Base-by-base conservation (phyloP, 2,329 filamentous ascomycete species). In the Colletotrichum caudatum region DNA sequence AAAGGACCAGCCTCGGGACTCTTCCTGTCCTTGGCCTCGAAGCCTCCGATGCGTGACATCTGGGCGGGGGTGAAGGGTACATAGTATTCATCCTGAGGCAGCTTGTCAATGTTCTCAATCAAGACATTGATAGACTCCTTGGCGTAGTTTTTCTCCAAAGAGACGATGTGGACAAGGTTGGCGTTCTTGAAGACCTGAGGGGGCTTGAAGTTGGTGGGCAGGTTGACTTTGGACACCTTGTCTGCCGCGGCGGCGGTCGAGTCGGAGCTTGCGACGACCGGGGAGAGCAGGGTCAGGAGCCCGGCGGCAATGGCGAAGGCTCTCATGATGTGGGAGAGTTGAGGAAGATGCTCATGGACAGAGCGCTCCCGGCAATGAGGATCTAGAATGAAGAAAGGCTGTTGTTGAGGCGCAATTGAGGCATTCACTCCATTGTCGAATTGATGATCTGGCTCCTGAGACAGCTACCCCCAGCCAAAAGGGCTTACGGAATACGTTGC, bases 21-120 rank as follows among this genome's bases (percentile, higher is more conserved):
- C 82, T 97, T 97, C 87, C 95, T 96, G 81, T 98, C 94, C 85
- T 92, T 94, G 65, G 95, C 96, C 84, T 98, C 95, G 70, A 99
- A 84, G 50, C 92, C 94, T 75, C 95, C 96, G 74, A 98, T 85
- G 75, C 89, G 91, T 74, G 90, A 88, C 77, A 97, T 89, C 81
- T 94, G 86, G 74, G 91, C 88, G 71, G 91, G 86, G 69, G 93
- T 92, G 80, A 99, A 97, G 4, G 95, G 93, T 64, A 99, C 78
- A 82, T 92, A 98, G 87, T 99, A 99, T 82, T 97, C 92, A 80
- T 90, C 89, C 80, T 98, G 95, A 23, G 94, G 88, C 75, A 91
- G 85, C 73, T 88, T 87, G 78, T 92, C 93, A 75, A 93, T 86
- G 81, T 99, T 99, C 85, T 98, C 93, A 74, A 99, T 90, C 63